phyloP scores from a whole-genome alignment of 1,284 basidiomycete genomes.

The Leccinum solheimii region DNA sequence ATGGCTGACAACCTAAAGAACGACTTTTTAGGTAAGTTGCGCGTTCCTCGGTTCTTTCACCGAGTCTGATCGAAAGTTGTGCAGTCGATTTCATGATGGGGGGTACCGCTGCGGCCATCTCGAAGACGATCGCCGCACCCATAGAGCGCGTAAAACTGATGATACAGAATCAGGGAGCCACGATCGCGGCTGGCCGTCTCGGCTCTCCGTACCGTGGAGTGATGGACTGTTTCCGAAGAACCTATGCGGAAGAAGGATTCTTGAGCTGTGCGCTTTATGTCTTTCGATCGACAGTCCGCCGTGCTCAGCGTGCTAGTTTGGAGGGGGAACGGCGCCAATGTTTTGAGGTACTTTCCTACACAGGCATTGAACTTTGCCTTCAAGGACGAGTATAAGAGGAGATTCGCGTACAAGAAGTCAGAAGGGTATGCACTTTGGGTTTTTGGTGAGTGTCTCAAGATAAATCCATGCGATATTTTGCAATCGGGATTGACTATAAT shows the following conservation, averaged over 20 bases:
- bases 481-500: not conserved
- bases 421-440: constrained; percentile 59
- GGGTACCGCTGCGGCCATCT: constrained; percentile 54
- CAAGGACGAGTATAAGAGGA: constrained; percentile 49
- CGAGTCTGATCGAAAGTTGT: constrained; percentile 1
- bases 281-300: not conserved
- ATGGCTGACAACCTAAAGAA: constrained; percentile 19
- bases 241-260: constrained; percentile 55
- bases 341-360: constrained; percentile 67
- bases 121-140: constrained; percentile 71
- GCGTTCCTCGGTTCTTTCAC: not conserved
- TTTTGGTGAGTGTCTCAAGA: constrained; percentile 21
- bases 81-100: constrained; percentile 52
- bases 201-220: constrained; percentile 60
- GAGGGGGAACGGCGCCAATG: constrained; percentile 65
- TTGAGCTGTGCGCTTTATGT: constrained; percentile 36
- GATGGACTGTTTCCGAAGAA: constrained; percentile 56
- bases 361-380: constrained; percentile 59
- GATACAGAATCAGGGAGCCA: constrained; percentile 65
- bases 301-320: constrained; percentile 42
- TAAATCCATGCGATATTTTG: not conserved
- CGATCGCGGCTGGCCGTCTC: constrained; percentile 59
- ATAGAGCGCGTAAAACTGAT: constrained; percentile 73
- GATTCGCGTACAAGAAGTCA: constrained; percentile 54
- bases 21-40: constrained; percentile 25